Evolutionary conservation across 305 asterid genomes (phyloP).

Genomic region (Fraxinus velutina): DNA sequence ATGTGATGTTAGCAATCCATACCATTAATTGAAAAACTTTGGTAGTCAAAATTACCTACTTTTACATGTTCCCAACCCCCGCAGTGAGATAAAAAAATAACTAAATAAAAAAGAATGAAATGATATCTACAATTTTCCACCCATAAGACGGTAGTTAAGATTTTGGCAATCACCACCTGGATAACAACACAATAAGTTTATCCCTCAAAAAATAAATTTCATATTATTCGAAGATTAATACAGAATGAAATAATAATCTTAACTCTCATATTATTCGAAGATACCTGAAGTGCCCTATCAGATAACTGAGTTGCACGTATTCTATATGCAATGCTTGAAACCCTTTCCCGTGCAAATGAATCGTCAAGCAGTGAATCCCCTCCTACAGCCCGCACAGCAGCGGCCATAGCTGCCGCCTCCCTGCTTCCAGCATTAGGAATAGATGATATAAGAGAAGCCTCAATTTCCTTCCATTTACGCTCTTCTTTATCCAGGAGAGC

Average conservation of each 20-base stretch:
- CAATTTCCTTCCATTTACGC: conserved; percentile 98
- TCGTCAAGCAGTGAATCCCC: conserved; percentile 97
- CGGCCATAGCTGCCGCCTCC: conserved; percentile 98
- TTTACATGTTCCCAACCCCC: neutral
- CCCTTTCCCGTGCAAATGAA: conserved; percentile 97
- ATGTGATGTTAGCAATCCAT: neutral
- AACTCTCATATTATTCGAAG: neutral
- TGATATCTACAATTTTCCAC: neutral
- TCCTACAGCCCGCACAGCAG: conserved; percentile 99
- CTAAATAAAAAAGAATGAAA: neutral
- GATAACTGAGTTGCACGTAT: conserved; percentile 93
- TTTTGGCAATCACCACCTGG: neutral
- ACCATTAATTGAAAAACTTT: neutral
- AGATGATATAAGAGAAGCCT: conserved; percentile 89
- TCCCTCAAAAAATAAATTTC: neutral
- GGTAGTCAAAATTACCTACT: neutral
- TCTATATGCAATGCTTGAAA: conserved; percentile 89
- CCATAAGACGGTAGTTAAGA: neutral
- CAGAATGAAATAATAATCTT: neutral
- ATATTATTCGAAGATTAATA: neutral
- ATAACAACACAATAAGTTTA: neutral
- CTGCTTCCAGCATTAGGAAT: conserved; percentile 99
- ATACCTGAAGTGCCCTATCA: conserved; percentile 95
- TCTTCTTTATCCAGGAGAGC: conserved; percentile 97
- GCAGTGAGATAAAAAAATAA: no score